phyloP scores from a whole-genome alignment of 2,329 filamentous ascomycete species.

The Trichoderma breve region DNA sequence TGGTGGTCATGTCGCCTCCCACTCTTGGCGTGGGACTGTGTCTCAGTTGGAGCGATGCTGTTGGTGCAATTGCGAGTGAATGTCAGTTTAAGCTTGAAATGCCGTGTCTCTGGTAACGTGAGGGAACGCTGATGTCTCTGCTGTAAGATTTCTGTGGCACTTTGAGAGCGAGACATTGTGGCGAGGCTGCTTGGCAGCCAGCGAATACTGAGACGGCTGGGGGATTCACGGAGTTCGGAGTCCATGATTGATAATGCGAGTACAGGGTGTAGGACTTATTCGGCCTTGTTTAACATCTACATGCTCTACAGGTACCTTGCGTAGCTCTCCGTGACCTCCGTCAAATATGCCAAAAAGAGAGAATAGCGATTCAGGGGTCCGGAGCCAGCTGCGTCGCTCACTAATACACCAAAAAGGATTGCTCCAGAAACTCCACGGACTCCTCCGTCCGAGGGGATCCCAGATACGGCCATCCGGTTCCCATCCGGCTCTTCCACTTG shows the following conservation, averaged over 20 bases:
- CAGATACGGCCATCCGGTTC: not conserved
- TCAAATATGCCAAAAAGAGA: not conserved
- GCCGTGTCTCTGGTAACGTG: not conserved
- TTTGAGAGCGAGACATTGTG: not conserved
- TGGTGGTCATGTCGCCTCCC: not conserved
- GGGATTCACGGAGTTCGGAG: not conserved
- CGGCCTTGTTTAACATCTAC: not conserved
- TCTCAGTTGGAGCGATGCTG: not conserved
- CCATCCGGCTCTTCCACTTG: slow-evolving; percentile 8
- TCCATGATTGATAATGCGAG: not conserved
- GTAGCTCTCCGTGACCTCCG: not conserved
- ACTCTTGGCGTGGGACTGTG: not conserved
- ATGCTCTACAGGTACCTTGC: not conserved
- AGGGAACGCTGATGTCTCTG: not conserved
- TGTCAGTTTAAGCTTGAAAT: slow-evolving; percentile 20
- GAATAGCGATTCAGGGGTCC: not conserved
- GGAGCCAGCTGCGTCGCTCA: not conserved
- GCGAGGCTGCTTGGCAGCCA: slow-evolving; percentile 2
- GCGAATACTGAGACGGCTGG: not conserved
- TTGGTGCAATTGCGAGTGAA: not conserved
- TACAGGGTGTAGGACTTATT: not conserved
- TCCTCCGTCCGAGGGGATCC: not conserved
- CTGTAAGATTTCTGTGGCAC: not conserved
- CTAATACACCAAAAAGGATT: not conserved
- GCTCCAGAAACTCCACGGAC: not conserved